Evolutionary conservation across 306 rosid species (phyloP), one percentile per base, ranked within the genome.

Genomic region (Betula pendula): DNA sequence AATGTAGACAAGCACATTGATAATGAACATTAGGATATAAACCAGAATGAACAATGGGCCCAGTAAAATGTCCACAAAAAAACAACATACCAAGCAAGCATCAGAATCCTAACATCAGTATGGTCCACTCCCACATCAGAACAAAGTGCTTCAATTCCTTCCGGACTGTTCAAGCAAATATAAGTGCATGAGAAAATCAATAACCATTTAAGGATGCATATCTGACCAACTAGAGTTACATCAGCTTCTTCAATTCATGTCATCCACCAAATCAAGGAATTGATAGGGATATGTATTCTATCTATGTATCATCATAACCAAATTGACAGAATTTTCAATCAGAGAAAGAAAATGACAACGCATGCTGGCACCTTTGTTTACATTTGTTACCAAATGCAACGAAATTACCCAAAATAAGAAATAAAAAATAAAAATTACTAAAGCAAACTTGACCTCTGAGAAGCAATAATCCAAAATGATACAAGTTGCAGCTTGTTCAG

Each of bases 141-240:
- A 83, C 96, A 91, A 25, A 91, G 90, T 59, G 83, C 77, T 79
- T 85, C 88, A 60, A 91, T 85, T 68, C 96, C 96, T 50, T 80
- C 88, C 15, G 96, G 96, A 84, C 96, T 91, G 88, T 62, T 76
- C 78, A 82, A 87, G 68, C 76, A 82, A 85, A 74, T 58, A 79
- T 19, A 63, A 81, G 65, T 63, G 78, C 58, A 81, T 47, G 63
- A 56, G 78, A 43, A 71, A 66, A 38, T 65, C 70, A 65, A 38
- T 65, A 5, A 33, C 24, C 12, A 35, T 17, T 19, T 35, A 16
- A 15, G 17, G 12, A 65, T 16, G 45, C 45, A 65, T 38, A 59
- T 68, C 69, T 49, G 35, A 73, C 58, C 43, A 81, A 67, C 71
- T 58, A 70, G 75, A 73, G 67, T 70, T 63, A 55, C 35, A 42